Evolutionary conservation across 345 rosid genomes (phyloP).

Genomic region (Heritiera fomes): DNA sequence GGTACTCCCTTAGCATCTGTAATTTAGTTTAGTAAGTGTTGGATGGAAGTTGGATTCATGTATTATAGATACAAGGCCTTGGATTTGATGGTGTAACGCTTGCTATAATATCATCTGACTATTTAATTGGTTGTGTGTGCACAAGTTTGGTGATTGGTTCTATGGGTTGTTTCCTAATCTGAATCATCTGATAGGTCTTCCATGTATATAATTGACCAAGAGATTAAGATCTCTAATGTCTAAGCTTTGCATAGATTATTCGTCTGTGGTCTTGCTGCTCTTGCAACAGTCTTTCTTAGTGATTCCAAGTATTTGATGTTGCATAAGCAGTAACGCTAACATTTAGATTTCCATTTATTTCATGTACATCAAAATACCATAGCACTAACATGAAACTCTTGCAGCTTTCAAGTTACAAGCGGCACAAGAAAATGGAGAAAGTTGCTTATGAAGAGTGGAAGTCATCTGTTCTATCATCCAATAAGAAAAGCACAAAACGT

Average conservation of each 20-base stretch:
- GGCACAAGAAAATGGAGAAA: constrained; percentile 60
- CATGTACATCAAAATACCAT: background rate
- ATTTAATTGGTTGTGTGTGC: background rate
- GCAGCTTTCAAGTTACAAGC: constrained; percentile 71
- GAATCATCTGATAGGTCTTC: background rate
- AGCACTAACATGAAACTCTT: constrained; percentile 7
- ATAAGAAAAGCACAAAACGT: constrained; percentile 53
- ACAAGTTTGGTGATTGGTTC: background rate
- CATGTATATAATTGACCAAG: background rate
- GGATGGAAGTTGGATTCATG: background rate
- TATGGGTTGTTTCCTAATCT: background rate
- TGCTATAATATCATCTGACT: background rate
- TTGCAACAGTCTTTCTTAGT: background rate
- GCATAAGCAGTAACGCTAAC: too few species aligned
- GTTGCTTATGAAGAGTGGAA: constrained; percentile 78
- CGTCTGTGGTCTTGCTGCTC: background rate
- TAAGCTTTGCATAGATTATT: background rate
- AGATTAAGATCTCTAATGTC: background rate
- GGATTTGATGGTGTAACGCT: constrained; percentile 11
- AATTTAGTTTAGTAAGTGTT: background rate
- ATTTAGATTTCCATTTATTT: background rate
- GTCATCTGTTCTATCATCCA: constrained; percentile 59
- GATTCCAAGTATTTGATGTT: background rate
- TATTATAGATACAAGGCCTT: background rate
- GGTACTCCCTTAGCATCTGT: constrained; percentile 26